Evolutionary conservation across 2,329 filamentous ascomycete species (phyloP).

Genomic region (Thermoascus crustaceus): DNA sequence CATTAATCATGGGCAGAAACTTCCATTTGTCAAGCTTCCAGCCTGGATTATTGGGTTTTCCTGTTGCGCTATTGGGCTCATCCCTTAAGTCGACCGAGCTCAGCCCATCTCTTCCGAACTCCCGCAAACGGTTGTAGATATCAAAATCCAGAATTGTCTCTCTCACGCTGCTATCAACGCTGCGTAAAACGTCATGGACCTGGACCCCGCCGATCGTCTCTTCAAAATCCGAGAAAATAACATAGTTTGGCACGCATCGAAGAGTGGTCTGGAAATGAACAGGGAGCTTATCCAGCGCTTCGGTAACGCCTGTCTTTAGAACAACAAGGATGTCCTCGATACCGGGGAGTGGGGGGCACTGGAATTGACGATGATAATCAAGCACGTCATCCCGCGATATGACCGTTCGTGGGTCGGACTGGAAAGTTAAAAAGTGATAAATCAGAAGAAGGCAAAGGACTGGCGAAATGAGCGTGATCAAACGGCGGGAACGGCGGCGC

Average conservation of each 20-base stretch:
- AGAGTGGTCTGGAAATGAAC: constrained; percentile 48
- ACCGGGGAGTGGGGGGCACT: constrained; percentile 31
- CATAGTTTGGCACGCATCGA: constrained; percentile 47
- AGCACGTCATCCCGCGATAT: constrained; percentile 6
- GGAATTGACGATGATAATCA: constrained; percentile 2
- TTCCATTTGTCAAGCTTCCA: constrained; percentile 53
- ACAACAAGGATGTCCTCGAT: constrained; percentile 48
- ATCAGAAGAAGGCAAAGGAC: constrained; percentile 49
- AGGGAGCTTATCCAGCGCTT: constrained; percentile 48
- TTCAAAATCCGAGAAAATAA: constrained; percentile 52
- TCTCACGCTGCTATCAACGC: constrained; percentile 33
- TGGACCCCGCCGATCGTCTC: constrained; percentile 44
- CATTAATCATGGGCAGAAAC: constrained; percentile 48
- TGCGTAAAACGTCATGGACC: constrained; percentile 43
- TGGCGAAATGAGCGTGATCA: constrained; percentile 44
- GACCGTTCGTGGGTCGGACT: constrained; percentile 43
- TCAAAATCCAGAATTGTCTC: constrained; percentile 41
- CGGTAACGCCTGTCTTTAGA: constrained; percentile 52
- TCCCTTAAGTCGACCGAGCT: constrained; percentile 28
- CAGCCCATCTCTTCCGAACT: constrained; percentile 37
- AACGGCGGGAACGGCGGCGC: constrained; percentile 25
- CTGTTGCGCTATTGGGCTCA: constrained; percentile 30
- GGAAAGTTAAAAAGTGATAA: constrained; percentile 51
- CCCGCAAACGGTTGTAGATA: constrained; percentile 43
- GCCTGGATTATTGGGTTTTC: constrained; percentile 40